Percentiles rank a stretch among this genome's conserved stretches.
Evolutionary conservation across 2,329 filamentous ascomycete species (phyloP).

Genomic region (Gremmenia infestans): DNA sequence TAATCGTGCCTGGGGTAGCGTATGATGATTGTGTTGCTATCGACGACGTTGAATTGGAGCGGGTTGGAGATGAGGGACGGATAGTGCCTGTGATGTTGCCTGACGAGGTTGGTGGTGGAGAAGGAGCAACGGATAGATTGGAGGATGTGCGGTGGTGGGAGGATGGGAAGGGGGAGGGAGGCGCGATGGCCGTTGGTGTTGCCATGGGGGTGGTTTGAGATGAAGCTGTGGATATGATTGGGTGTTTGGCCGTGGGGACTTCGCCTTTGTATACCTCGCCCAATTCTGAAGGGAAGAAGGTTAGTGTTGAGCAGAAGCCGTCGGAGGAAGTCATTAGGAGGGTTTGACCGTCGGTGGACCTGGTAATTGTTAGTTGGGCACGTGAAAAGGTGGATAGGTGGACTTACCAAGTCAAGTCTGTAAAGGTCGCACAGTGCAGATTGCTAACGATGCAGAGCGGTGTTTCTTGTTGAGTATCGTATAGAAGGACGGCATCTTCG

Average conservation of each 20-base stretch:
- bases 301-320: constrained; percentile 90
- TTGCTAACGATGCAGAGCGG: constrained; percentile 95
- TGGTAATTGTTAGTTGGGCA: constrained; percentile 33
- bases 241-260: constrained; percentile 44
- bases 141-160: constrained; percentile 49
- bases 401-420: constrained; percentile 85
- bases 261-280: constrained; percentile 76
- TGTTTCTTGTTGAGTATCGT: constrained; percentile 94
- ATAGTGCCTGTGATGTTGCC: too few relatives aligned
- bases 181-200: constrained; percentile 63
- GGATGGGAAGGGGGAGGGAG: constrained; percentile 51
- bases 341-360: constrained; percentile 71
- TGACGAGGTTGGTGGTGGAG: constrained; percentile 42
- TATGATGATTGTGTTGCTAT: constrained; percentile 60
- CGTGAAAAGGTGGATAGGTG: constrained; percentile 13
- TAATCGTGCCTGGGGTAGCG: constrained; percentile 41
- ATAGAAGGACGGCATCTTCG: constrained; percentile 89
- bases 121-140: constrained; percentile 54
- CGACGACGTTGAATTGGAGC: constrained; percentile 83
- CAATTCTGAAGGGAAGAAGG: constrained; percentile 78
- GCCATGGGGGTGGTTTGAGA: constrained; percentile 64
- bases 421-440: constrained; percentile 94
- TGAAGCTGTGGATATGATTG: constrained; percentile 40
- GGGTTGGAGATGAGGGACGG: constrained; percentile 70
- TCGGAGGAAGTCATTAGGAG: constrained; percentile 96